These are phyloP conservation scores for Ustilago hordei DNA, from an alignment of 1,284 basidiomycete genomes.

Conservation along the genomic window DNA sequence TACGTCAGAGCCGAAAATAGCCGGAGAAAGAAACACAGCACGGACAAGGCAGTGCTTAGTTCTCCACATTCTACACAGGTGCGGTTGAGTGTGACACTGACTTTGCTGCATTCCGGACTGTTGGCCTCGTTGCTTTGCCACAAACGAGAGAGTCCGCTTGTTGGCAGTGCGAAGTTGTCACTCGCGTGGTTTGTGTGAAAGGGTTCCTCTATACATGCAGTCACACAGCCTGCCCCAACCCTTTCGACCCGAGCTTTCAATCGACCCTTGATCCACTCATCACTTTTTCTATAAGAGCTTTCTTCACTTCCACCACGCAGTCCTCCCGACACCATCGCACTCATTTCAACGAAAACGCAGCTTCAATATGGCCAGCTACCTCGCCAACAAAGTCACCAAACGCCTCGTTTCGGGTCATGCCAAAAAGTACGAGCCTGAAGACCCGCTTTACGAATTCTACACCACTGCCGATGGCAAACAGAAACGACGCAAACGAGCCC, in stretches of 20 bases:
- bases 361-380: constrained; percentile 46
- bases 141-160: background rate
- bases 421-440: constrained; percentile 69
- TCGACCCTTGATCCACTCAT: background rate
- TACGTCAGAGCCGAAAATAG: constrained; percentile 16
- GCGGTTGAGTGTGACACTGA: background rate
- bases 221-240: background rate
- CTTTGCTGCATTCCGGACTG: background rate
- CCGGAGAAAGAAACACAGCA: background rate
- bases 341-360: background rate
- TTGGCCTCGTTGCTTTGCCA: background rate
- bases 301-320: background rate
- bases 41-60: background rate
- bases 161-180: background rate
- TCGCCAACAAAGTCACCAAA: constrained; percentile 56
- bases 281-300: background rate
- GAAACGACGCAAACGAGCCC: constrained; percentile 77
- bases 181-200: background rate
- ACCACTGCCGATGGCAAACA: constrained; percentile 77
- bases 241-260: background rate
- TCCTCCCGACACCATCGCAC: background rate
- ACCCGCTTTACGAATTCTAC: constrained; percentile 84
- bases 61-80: background rate
- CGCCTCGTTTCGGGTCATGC: constrained; percentile 50
- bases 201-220: background rate